Evolutionary conservation across 345 rosid genomes (phyloP).

Genomic region (Eucalyptus sideroxylon): DNA sequence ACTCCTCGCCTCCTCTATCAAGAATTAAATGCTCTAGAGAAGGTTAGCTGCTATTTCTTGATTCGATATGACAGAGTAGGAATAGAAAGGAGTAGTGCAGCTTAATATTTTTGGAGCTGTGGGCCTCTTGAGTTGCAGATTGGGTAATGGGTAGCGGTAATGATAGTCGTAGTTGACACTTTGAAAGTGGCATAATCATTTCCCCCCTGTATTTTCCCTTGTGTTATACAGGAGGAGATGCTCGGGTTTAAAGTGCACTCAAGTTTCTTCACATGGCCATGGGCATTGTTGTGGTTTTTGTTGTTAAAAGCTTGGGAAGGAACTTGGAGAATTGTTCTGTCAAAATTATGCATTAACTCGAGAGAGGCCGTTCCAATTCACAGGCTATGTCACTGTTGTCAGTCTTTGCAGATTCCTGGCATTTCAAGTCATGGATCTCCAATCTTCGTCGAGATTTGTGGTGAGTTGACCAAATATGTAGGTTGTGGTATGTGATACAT

Average conservation of each 20-base stretch:
- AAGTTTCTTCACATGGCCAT: conserved; percentile 42
- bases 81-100: conserved; percentile 7
- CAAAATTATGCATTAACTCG: conserved; percentile 19
- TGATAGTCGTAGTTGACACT: conserved; percentile 51
- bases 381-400: conserved; percentile 2
- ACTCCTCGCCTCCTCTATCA: not conserved
- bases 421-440: not conserved
- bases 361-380: conserved; percentile 8
- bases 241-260: conserved; percentile 5
- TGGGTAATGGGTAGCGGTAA: conserved; percentile 40
- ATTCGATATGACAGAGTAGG: conserved; percentile 12
- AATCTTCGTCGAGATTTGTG: not conserved
- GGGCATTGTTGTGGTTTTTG: conserved; percentile 7
- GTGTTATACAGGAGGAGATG: not conserved
- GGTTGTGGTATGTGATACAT: not conserved
- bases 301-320: conserved; percentile 20
- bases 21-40: not conserved
- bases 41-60: conserved; percentile 3
- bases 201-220: conserved; percentile 15
- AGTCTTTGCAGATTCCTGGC: conserved; percentile 10
- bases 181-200: conserved; percentile 60
- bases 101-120: conserved; percentile 2
- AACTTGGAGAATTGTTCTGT: conserved; percentile 21
- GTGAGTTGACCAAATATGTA: not conserved
- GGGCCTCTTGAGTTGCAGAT: conserved; percentile 24